Evolutionary conservation across 2,329 filamentous ascomycete species (phyloP).

Genomic region (Myriosclerotinia curreyana): DNA sequence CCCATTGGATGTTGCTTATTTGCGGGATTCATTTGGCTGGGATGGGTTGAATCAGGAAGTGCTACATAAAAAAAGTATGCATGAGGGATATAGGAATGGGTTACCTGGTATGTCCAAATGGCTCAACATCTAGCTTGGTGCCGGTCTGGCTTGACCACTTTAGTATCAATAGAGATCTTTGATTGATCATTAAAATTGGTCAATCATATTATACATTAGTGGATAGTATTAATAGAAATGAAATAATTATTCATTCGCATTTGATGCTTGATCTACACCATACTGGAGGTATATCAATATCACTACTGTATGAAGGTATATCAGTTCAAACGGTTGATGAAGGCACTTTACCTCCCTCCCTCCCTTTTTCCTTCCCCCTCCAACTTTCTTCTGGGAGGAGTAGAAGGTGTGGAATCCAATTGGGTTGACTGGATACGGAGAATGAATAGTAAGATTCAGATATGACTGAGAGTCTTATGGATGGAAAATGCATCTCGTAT

Average conservation of each 20-base stretch:
- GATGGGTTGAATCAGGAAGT: background rate
- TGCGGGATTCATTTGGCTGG: conserved; percentile 1
- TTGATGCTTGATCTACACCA: too few relatives aligned
- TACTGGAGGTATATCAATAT: too few relatives aligned
- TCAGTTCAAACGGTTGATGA: too few relatives aligned
- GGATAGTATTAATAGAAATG: conserved; percentile 19
- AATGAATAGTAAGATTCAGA: too few relatives aligned
- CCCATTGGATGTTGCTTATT: conserved; percentile 7
- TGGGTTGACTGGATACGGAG: too few relatives aligned
- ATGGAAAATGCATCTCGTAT: too few relatives aligned
- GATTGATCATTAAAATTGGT: background rate
- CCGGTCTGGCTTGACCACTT: background rate
- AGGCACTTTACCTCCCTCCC: too few relatives aligned
- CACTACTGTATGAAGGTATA: too few relatives aligned
- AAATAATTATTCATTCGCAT: background rate
- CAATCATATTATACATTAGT: conserved; percentile 13
- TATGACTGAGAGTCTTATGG: too few relatives aligned
- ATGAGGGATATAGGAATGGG: background rate
- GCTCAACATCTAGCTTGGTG: conserved; percentile 5
- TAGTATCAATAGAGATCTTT: conserved; percentile 15
- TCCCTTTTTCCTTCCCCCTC: too few relatives aligned
- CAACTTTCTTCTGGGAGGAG: too few relatives aligned
- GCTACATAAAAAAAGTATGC: background rate
- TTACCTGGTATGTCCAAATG: background rate
- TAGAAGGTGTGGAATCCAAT: too few relatives aligned